These are phyloP conservation scores for Penicillium fimorum DNA, from an alignment of 495 filamentous ascomycete genomes.

Conservation along the genomic window DNA sequence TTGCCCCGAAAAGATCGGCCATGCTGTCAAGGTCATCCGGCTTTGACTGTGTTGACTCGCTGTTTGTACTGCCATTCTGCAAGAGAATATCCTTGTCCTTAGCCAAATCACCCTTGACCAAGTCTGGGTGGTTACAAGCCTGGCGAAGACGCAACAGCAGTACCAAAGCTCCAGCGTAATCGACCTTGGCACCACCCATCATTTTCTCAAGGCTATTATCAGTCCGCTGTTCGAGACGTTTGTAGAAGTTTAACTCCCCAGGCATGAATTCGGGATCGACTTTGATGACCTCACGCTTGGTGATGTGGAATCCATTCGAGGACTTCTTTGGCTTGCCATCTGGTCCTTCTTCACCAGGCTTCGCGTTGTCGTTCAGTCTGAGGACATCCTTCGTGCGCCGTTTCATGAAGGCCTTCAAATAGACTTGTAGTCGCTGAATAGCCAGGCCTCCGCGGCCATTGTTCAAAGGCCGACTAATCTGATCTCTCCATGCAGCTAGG, in stretches of 20 bases:
- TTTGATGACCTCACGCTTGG: slow-evolving; percentile 79
- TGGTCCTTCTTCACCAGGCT: slow-evolving; percentile 55
- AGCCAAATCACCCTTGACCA: slow-evolving; percentile 78
- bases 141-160: slow-evolving; percentile 85
- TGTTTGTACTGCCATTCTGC: slow-evolving; percentile 50
- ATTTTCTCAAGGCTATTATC: slow-evolving; percentile 83
- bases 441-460: slow-evolving; percentile 82
- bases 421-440: slow-evolving; percentile 78
- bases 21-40: slow-evolving; percentile 73
- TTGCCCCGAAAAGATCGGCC: slow-evolving; percentile 77
- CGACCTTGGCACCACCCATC: slow-evolving; percentile 71
- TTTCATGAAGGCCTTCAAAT: slow-evolving; percentile 94
- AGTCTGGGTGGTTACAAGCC: slow-evolving; percentile 87
- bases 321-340: slow-evolving; percentile 50
- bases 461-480: slow-evolving; percentile 83
- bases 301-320: slow-evolving; percentile 74
- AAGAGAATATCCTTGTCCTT: slow-evolving; percentile 83
- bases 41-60: slow-evolving; percentile 48
- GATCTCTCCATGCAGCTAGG: slow-evolving; percentile 76
- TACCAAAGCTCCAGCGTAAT: slow-evolving; percentile 82
- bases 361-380: slow-evolving; percentile 74
- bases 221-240: slow-evolving; percentile 76
- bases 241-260: slow-evolving; percentile 80
- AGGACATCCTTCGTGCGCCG: slow-evolving; percentile 92
- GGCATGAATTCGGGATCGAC: slow-evolving; percentile 75